Evolutionary conservation across 441 rosid species (phyloP), one percentile per base, ranked within the genome.

Genomic region (Erodium chrysanthum): DNA sequence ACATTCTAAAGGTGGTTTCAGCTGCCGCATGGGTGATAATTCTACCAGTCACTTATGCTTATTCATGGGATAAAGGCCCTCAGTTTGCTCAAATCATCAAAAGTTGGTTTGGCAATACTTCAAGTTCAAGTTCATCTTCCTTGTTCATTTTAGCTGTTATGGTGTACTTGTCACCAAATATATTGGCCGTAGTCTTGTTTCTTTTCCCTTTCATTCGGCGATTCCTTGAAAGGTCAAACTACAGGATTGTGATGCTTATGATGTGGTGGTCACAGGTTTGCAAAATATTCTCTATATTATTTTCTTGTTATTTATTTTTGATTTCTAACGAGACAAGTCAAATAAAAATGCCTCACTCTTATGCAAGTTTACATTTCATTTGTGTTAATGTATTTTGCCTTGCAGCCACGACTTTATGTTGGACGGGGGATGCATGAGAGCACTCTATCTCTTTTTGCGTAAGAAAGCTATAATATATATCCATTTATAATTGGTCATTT

Each of bases 221-320:
- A 66, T 84, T 87, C 84, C 99, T 95, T 66, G 99, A 95, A 87
- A 84, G 93, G 66, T 90, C 99, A 62, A 79, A 95, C 80, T 86
- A 79, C 73, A 88, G 75, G 86, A 81, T 95, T 76, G 85, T 90
- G 71, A 95, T 92, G 98, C 88, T 95, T 68, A 85, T 87, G 88
- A 95, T 95, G 99, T 95, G 99, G 99, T 95, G 99, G 99, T 92
- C 99, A 69, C 99, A 95, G 96, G 99, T 92, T 82, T 70, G 69
- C 29, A 66, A 22, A 44, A 73, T 65, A 37, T 33, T 33, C 37
- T 33, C 37, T 33, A 33, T 33, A 33, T 33, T 50, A 11, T 29
- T 44, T 64, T 21, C 25, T 35, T 44, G 0, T 50, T 44, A 20
- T 40, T 62, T 44, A 44, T 44, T 44, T 44, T 4, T 44, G 12